A percentile compares a stretch with the other conserved stretches of the same genome.
Evolutionary conservation across 2,329 filamentous ascomycete genomes (phyloP).

Genomic region (Fusarium euwallaceae): DNA sequence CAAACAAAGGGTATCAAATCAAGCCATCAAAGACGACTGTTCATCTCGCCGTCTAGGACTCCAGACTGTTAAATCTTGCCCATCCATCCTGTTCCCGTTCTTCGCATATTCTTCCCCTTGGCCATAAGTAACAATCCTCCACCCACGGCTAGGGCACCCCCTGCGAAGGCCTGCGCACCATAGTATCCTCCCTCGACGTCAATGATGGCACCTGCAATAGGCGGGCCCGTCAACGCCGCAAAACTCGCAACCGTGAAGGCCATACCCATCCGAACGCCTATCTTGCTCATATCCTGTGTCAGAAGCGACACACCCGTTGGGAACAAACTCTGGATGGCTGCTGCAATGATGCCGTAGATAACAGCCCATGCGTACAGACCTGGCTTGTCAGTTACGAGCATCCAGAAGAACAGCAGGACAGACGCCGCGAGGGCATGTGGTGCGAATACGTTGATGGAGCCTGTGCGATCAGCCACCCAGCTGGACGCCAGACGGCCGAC

Average conservation of each 20-base stretch:
- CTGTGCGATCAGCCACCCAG: constrained; percentile 68
- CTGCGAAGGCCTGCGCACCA: constrained; percentile 65
- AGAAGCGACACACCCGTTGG: constrained; percentile 69
- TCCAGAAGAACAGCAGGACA: constrained; percentile 68
- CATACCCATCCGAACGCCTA: constrained; percentile 70
- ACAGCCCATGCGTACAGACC: constrained; percentile 72
- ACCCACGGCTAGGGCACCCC: constrained; percentile 56
- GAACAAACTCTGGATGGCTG: constrained; percentile 74
- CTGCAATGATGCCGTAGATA: constrained; percentile 73
- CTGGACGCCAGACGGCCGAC: constrained; percentile 70
- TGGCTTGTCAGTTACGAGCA: constrained; percentile 61
- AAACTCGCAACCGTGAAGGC: constrained; percentile 68
- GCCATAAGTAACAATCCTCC: constrained; percentile 55
- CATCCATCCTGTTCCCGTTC: constrained; percentile 53
- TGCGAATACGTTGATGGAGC: constrained; percentile 72
- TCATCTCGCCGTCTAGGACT: neutral
- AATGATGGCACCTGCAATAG: constrained; percentile 65
- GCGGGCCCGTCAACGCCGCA: constrained; percentile 65
- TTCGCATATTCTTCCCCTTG: constrained; percentile 55
- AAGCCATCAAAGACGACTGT: neutral
- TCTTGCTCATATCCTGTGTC: constrained; percentile 64
- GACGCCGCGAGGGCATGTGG: constrained; percentile 59
- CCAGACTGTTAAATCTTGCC: constrained; percentile 52
- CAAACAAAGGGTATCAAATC: neutral
- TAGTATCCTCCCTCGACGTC: constrained; percentile 58